Conservation (phyloP, 2,329 filamentous ascomycete genomes). For the Fusarium globosum region DNA sequence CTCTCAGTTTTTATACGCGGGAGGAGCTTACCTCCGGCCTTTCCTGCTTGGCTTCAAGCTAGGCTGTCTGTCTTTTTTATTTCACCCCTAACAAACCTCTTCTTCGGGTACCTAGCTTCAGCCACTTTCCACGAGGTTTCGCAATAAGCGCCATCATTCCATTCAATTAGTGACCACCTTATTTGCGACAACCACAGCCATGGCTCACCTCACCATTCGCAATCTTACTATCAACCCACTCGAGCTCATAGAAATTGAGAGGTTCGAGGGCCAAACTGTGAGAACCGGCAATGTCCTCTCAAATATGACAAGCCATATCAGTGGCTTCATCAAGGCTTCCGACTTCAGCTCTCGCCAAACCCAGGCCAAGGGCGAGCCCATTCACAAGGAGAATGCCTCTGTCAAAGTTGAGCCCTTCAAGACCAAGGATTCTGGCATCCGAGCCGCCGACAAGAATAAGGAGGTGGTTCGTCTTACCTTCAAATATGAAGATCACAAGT, state of each 20-base stretch:
- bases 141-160: slow-evolving; percentile 10
- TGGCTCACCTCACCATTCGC: slow-evolving; percentile 76
- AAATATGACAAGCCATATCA: slow-evolving; percentile 58
- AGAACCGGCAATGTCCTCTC: slow-evolving; percentile 56
- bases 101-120: background rate
- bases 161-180: background rate
- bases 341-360: slow-evolving; percentile 46
- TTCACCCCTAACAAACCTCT: background rate
- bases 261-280: slow-evolving; percentile 68
- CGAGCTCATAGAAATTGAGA: slow-evolving; percentile 77
- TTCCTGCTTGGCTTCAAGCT: background rate
- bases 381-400: slow-evolving; percentile 70
- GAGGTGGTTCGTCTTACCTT: slow-evolving; percentile 82
- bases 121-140: background rate
- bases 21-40: background rate
- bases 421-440: slow-evolving; percentile 67
- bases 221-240: slow-evolving; percentile 83
- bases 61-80: background rate
- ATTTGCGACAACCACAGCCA: slow-evolving; percentile 42
- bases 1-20: background rate
- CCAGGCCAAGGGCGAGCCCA: slow-evolving; percentile 66
- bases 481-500: slow-evolving; percentile 65
- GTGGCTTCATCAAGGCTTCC: slow-evolving; percentile 58
- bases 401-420: slow-evolving; percentile 76
- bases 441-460: slow-evolving; percentile 65